Percentiles rank a stretch among this genome's conserved stretches.
Conservation (phyloP, 2,329 filamentous ascomycete species). For the Hypomyces rosellus region DNA sequence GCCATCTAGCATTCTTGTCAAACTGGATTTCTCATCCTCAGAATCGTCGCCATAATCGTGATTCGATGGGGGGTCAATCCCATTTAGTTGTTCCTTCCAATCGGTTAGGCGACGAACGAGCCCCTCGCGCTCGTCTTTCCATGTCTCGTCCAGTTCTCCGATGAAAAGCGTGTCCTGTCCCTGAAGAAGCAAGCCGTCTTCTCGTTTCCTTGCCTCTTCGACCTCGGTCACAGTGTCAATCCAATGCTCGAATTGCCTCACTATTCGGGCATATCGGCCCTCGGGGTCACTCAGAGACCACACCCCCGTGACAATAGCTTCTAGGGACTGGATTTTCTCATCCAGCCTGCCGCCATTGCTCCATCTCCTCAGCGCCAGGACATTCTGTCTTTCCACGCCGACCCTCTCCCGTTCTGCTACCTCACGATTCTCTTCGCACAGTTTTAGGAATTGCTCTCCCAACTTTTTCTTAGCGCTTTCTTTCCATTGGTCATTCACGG, state of each 20-base stretch:
- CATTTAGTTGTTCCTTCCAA: conserved; percentile 43
- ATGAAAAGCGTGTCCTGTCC: conserved; percentile 41
- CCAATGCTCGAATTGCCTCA: conserved; percentile 56
- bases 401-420: conserved; percentile 34
- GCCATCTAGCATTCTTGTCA: conserved; percentile 42
- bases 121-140: conserved; percentile 52
- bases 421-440: conserved; percentile 29
- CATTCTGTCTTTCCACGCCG: conserved; percentile 44
- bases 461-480: conserved; percentile 48
- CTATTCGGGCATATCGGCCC: conserved; percentile 49
- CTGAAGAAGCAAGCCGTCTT: conserved; percentile 27
- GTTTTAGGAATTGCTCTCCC: conserved; percentile 35
- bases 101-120: conserved; percentile 49
- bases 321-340: conserved; percentile 51
- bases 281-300: conserved; percentile 51
- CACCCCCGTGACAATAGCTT: conserved; percentile 49
- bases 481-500: conserved; percentile 45
- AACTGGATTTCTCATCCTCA: conserved; percentile 31
- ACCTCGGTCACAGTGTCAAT: conserved; percentile 41
- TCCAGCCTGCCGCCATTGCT: conserved; percentile 37
- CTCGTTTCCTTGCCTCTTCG: conserved; percentile 36
- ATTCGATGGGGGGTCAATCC: conserved; percentile 25
- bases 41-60: conserved; percentile 1
- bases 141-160: conserved; percentile 47
- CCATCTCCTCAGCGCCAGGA: conserved; percentile 49